Conservation (phyloP, 441 rosid genomes). For the Rhodomyrtus psidioides region DNA sequence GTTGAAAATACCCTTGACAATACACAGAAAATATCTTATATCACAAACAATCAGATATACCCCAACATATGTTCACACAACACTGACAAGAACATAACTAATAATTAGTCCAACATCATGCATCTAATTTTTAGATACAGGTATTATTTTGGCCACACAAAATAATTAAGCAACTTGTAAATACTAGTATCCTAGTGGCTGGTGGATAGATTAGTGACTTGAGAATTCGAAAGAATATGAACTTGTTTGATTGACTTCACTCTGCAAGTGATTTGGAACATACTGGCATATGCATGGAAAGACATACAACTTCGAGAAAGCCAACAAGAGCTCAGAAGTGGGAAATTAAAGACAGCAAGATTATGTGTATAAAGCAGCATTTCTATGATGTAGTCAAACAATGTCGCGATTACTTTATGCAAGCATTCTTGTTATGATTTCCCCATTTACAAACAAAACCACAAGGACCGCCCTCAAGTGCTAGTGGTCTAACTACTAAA, state of each 20-base stretch:
- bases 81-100: background rate
- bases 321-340: background rate
- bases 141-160: background rate
- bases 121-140: background rate
- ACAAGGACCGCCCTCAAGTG: background rate
- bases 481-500: background rate
- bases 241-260: background rate
- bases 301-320: background rate
- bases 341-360: background rate
- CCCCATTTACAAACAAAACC: background rate
- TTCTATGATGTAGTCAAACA: background rate
- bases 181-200: background rate
- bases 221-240: background rate
- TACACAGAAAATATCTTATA: background rate
- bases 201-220: background rate
- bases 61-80: background rate
- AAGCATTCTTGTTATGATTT: background rate
- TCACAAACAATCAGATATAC: background rate
- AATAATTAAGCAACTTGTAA: background rate
- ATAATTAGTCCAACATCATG: background rate
- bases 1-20: background rate
- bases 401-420: background rate
- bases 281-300: background rate
- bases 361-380: background rate
- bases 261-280: background rate